Base-by-base conservation (phyloP, 768 basidiomycete genomes). In the Russula emetica region DNA sequence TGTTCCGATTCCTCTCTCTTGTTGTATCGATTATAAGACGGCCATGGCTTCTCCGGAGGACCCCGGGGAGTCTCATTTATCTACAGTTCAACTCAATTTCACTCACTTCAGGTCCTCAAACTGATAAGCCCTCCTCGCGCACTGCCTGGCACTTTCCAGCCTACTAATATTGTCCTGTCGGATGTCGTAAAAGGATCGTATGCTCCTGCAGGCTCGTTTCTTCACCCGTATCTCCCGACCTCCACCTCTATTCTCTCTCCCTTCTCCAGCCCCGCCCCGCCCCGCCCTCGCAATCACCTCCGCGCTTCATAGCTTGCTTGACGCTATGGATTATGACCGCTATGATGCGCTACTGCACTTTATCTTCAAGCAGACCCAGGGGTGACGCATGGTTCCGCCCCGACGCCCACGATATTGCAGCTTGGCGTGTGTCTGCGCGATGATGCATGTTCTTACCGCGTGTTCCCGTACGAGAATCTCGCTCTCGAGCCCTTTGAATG, bases 341-440 rank as follows among this genome's bases (percentile, higher is more conserved):
- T 77, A 77, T 72, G 77, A 78, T 67, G 77, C 77, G 54, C 72
- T 78, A 65, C 72, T 78, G 59, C 77, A 78, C 69, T 76, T 77
- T 69, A 76, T 78, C 71, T 76, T 76, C 76, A 76, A 78, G 72
- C 77, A 77, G 69, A 78, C 77, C 14, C 77, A 78, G 72, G 79
- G n/a, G 80, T 63, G 80, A 82, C 71, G 81, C 80, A 49, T 82
- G 80, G 80, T 82, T 82, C 67, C 77, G 82, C 50, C 80, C 81
- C 58, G 78, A 78, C 67, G 80, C 81, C 62, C 78, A 78, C 66
- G 73, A 76, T 22, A 76, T 81, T 60, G 72, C 78, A 0, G 76
- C 78, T n/a, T 13, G 80, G 81, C 58, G 80, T 82, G 2, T 80
- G 79, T 71, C 75, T 82, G 52, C 79, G 81, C 67, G 79, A 81